Base-by-base conservation (phyloP, 805 yeast species). In the Suhomyces vadensis region DNA sequence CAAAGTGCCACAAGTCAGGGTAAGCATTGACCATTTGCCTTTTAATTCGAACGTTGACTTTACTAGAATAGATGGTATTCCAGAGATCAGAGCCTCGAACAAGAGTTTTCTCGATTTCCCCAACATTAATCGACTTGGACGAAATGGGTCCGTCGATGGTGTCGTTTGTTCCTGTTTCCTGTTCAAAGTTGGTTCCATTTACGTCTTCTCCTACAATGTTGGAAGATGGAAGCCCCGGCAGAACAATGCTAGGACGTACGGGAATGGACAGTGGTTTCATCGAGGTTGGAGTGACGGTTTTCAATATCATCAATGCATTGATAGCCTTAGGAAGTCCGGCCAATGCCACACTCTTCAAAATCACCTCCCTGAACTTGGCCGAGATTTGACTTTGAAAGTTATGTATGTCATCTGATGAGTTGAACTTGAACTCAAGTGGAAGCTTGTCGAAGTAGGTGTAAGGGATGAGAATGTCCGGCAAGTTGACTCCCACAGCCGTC, bases 251-350 rank as follows among this genome's bases (percentile, higher is more conserved):
- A 4, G 60, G 55, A 25, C 77, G 52, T 33, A 58, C 63, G 0
- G 72, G 61, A 37, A 56, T 49, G 10, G 31, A 16, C 8, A 50
- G 27, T 4, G 67, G 63, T 27, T 54, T 55, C 39, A 67, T 53
- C 39, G 53, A 54, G 2, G 65, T 56, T 5, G 96, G 96, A 0
- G 96, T 87, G 1, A 73, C 81, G 21, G 75, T 75, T 47, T 79
- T 79, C 44, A 90, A 68, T 13, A 74, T 71, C 54, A 79, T 83
- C 55, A 91, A 65, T 1, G 95, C 77, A 61, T 90, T 91, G 61
- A 91, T 91, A 1, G 90, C 79, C 53, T 83, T 83, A 1, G 97
- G 97, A 10, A 90, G 71, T 0, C 97, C 97, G 11, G 82, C 79
- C 37, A 91, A 66, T 0, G 96, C 95, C 0, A 85, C 76, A 3